Base-by-base conservation (phyloP, 129 eudicot genomes). In the Lactuca sativa region DNA sequence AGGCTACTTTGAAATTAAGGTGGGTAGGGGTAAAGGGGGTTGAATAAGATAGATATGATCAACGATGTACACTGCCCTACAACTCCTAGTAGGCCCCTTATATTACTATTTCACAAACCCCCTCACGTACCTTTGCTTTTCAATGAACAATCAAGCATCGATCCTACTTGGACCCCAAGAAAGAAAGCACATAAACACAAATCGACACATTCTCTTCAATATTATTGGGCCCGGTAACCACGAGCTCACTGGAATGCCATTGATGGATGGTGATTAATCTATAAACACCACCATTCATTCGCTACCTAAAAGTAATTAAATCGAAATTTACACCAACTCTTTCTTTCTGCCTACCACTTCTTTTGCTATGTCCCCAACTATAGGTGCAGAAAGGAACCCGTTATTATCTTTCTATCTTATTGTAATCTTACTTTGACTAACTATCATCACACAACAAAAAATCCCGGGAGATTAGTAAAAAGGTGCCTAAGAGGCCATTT, bases 91-190 rank as follows among this genome's bases (percentile, higher is more conserved):
- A 47, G 67, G 65, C 54, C 53, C 53, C 13, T 3, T 43, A 12
- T 21, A 16, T 25, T 72, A 38, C 5, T 73, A 34, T 64, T 64
- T 64, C 64, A 74, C 49, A 54, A 64, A n/a, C 11, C 31, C 9
- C 10, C 15, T 56, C 21, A 53, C 21, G 21, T 21, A 21, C 9
- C 51, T 38, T 62, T 72, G 61, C 43, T 73, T 38, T 53, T 32
- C 33, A 43, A 66, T 3, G 40, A 56, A 59, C 43, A 74, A 65
- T 55, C 34, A 64, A 70, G 34, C 30, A 70, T 56, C 30, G 1
- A 25, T 25, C 77, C 74, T 71, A 44, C 77, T 57, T 65, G 78
- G 82, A 66, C 77, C 55, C 10, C 59, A 15, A 66, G 52, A 75
- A 65, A 54, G 38, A 75, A 74, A 67, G 44, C 69, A 75, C 53